Conservation (phyloP, 768 basidiomycete genomes). For the Boletales sp. region DNA sequence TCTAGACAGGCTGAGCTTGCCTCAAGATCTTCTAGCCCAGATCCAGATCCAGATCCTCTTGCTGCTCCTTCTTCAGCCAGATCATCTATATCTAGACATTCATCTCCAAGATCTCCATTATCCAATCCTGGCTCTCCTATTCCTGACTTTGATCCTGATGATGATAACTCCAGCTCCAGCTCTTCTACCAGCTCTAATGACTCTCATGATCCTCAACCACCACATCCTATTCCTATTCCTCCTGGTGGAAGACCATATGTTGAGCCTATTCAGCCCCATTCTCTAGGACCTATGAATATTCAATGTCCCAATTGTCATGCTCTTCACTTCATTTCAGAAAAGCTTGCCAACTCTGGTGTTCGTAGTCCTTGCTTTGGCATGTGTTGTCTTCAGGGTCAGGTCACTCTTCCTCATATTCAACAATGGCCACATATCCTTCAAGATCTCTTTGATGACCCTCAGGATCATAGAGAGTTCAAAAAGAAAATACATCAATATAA, state of each 20-base stretch:
- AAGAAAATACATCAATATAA: constrained; percentile 41
- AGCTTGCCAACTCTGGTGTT: background rate
- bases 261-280: constrained; percentile 8
- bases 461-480: constrained; percentile 19
- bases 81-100: too few relatives aligned
- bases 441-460: constrained; percentile 11
- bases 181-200: too few relatives aligned
- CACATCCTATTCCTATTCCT: too few relatives aligned
- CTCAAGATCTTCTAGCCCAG: too few relatives aligned
- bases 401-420: constrained; percentile 19
- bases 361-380: constrained; percentile 15
- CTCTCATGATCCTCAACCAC: too few relatives aligned
- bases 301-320: constrained; percentile 17
- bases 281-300: constrained; percentile 4
- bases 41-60: too few relatives aligned
- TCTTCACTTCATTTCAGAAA: constrained; percentile 14
- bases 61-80: too few relatives aligned
- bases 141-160: too few relatives aligned
- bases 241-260: constrained; percentile 7
- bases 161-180: too few relatives aligned
- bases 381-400: constrained; percentile 28
- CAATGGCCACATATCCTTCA: constrained; percentile 15
- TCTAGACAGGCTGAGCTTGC: too few relatives aligned
- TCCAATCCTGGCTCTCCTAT: too few relatives aligned
- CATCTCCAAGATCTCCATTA: too few relatives aligned